These are phyloP conservation scores for Pichia kudriavzevii DNA, from an alignment of 1,139 yeast genomes.

Conservation along the genomic window DNA sequence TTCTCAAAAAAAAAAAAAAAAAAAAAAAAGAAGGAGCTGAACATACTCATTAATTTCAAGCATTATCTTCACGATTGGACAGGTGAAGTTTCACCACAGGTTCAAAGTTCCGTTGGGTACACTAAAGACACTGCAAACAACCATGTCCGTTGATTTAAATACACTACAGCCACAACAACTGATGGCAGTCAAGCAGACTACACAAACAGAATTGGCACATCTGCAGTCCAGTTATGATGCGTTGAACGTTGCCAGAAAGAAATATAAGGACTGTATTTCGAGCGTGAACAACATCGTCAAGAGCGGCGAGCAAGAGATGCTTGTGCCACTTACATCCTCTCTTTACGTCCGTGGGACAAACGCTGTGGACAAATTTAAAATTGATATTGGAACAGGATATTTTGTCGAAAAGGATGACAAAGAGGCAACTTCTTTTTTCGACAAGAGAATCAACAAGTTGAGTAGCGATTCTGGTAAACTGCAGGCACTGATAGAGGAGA, in stretches of 20 bases:
- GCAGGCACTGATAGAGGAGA: conserved; percentile 64
- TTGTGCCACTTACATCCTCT: conserved; percentile 86
- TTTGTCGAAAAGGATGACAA: conserved; percentile 70
- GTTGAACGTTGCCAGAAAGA: conserved; percentile 72
- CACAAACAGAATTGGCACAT: conserved; percentile 82
- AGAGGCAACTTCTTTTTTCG: conserved; percentile 69
- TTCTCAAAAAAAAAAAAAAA: too few species aligned
- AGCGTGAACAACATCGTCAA: conserved; percentile 49
- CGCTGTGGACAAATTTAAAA: conserved; percentile 61
- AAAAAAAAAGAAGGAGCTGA: too few species aligned
- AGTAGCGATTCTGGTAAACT: conserved; percentile 67
- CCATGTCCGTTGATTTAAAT: conserved; percentile 45
- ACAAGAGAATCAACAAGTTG: conserved; percentile 64
- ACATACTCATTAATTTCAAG: too few species aligned
- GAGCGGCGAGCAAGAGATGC: conserved; percentile 39
- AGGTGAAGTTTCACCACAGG: too few species aligned
- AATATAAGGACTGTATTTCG: conserved; percentile 72
- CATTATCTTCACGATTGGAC: too few species aligned
- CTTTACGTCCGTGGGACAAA: conserved; percentile 82
- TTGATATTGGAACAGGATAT: conserved; percentile 95
- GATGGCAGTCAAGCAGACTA: conserved; percentile 71
- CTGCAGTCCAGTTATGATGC: conserved; percentile 81
- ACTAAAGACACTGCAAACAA: too few species aligned
- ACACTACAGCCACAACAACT: conserved; percentile 77
- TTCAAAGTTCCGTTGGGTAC: too few species aligned